A percentile compares a stretch with the other conserved stretches of the same genome.
These are phyloP conservation scores for Helminthosporium solani DNA, from an alignment of 2,329 filamentous ascomycete genomes.

Conservation along the genomic window DNA sequence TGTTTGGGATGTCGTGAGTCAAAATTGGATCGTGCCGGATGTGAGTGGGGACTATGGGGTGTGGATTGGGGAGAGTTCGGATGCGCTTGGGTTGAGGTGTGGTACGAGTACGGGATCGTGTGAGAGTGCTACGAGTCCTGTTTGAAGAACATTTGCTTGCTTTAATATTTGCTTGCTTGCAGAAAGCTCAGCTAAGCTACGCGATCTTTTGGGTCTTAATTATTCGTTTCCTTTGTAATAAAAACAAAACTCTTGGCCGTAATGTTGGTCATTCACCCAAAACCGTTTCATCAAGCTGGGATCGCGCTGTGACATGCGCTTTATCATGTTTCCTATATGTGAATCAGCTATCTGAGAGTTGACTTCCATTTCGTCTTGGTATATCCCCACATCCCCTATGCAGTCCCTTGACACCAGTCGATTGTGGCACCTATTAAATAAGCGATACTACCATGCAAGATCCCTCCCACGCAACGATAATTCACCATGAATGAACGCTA, in stretches of 20 bases:
- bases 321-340: neutral
- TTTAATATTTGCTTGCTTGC: no score
- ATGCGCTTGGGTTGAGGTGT: slow-evolving; percentile 54
- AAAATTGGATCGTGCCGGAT: slow-evolving; percentile 58
- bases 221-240: no score
- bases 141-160: slow-evolving; percentile 17
- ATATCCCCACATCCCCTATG: neutral
- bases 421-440: neutral
- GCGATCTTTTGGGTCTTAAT: no score
- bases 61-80: slow-evolving; percentile 60
- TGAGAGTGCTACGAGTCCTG: slow-evolving; percentile 23
- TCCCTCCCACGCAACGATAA: neutral
- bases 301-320: no score
- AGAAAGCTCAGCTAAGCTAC: no score
- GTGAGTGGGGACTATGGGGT: slow-evolving; percentile 47
- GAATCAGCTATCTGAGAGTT: neutral
- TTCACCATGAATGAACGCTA: neutral
- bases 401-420: neutral
- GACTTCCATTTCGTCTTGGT: neutral
- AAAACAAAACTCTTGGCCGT: no score
- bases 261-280: no score
- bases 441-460: neutral
- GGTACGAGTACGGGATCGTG: slow-evolving; percentile 41
- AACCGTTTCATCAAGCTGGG: no score
- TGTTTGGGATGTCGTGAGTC: slow-evolving; percentile 60